Evolutionary conservation across 75 land plant species (phyloP).

Genomic region (Gnetum montanum): DNA sequence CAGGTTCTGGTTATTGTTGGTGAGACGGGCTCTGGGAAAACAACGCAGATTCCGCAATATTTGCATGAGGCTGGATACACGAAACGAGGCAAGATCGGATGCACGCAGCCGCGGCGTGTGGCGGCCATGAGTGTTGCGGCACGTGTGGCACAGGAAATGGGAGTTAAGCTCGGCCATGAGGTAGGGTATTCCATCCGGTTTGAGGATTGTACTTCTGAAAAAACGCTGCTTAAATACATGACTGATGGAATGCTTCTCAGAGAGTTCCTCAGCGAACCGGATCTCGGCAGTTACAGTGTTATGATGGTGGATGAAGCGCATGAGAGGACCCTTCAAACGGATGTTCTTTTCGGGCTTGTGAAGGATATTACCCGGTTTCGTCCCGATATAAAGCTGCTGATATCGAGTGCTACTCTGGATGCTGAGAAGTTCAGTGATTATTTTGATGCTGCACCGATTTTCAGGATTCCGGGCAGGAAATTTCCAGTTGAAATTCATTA

Average conservation of each 20-base stretch:
- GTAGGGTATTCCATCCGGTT: conserved; percentile 97
- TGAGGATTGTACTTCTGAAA: conserved; percentile 96
- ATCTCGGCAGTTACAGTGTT: conserved; percentile 91
- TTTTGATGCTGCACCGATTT: conserved; percentile 91
- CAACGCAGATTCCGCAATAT: conserved; percentile 97
- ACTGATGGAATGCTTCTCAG: conserved; percentile 96
- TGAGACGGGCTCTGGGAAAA: conserved; percentile 99
- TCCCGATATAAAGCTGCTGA: conserved; percentile 84
- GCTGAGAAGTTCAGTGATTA: conserved; percentile 96
- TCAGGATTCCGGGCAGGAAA: conserved; percentile 87
- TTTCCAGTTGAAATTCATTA: conserved; percentile 87
- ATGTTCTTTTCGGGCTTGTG: conserved; percentile 82
- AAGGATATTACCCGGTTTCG: conserved; percentile 90
- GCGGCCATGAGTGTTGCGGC: conserved; percentile 99
- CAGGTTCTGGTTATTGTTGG: conserved; percentile 97
- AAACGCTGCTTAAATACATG: conserved; percentile 91
- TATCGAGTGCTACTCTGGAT: conserved; percentile 97
- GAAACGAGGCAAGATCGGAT: conserved; percentile 85
- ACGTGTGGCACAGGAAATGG: conserved; percentile 96
- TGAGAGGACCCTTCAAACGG: conserved; percentile 85
- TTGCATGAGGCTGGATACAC: conserved; percentile 99
- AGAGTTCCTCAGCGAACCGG: conserved; percentile 91
- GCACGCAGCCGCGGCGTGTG: conserved; percentile 97
- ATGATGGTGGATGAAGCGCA: conserved; percentile 99
- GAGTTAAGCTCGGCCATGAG: conserved; percentile 98